These are phyloP conservation scores for Vitis hybrid DNA, from an alignment of 177 flowering plant genomes.

Conservation along the genomic window DNA sequence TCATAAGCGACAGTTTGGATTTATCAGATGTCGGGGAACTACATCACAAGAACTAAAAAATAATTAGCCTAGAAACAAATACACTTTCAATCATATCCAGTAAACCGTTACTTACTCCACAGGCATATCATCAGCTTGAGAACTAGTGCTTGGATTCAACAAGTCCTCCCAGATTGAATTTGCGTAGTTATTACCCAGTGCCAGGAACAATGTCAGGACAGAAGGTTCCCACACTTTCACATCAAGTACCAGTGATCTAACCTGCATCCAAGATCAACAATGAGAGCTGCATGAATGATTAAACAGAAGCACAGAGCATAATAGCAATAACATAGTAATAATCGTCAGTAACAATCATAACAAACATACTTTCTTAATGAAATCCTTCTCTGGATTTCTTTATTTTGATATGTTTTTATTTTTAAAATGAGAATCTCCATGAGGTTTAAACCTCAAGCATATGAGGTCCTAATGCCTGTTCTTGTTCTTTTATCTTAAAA, in stretches of 20 bases:
- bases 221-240: conserved; percentile 64
- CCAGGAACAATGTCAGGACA: conserved; percentile 50
- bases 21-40: conserved; percentile 40
- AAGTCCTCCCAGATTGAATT: conserved; percentile 62
- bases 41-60: conserved; percentile 14
- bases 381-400: not conserved
- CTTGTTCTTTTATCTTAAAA: not conserved
- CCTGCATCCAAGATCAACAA: conserved; percentile 29
- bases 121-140: conserved; percentile 35
- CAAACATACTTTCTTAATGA: not conserved
- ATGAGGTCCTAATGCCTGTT: not conserved
- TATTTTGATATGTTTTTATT: not conserved
- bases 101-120: conserved; percentile 35
- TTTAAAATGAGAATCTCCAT: not conserved
- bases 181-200: conserved; percentile 53
- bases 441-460: not conserved
- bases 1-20: conserved; percentile 28
- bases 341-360: not conserved
- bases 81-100: not conserved
- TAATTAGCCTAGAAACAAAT: conserved; percentile 1
- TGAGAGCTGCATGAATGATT: conserved; percentile 2
- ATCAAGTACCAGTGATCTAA: conserved; percentile 54
- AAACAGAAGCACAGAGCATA: conserved; percentile 7
- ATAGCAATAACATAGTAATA: not conserved
- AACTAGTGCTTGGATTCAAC: conserved; percentile 24